A percentile compares a stretch with the other conserved stretches of the same genome.
phyloP scores from a whole-genome alignment of 495 filamentous ascomycete genomes.

The Aspergillus homomorphus region DNA sequence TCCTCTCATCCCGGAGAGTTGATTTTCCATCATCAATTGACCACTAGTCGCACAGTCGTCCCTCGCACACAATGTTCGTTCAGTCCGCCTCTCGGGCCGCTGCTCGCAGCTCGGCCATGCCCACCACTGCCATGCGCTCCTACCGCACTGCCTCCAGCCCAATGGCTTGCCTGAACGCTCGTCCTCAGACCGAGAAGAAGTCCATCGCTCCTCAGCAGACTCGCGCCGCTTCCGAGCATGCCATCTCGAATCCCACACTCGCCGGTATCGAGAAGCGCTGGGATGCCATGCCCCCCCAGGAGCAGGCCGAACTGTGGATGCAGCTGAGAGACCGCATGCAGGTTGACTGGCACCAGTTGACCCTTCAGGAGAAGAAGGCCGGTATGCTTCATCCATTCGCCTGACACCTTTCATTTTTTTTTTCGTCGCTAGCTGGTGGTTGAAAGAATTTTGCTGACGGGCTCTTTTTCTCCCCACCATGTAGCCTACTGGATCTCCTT shows the following conservation, averaged over 20 bases:
- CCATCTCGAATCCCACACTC: constrained; percentile 95
- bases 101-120: constrained; percentile 44
- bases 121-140: constrained; percentile 36
- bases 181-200: constrained; percentile 27
- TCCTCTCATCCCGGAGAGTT: constrained; percentile 23
- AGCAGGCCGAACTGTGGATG: constrained; percentile 99
- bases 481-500: constrained; percentile 99
- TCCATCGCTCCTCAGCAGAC: constrained; percentile 49
- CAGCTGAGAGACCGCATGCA: constrained; percentile 96
- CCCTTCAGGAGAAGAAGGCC: constrained; percentile 95
- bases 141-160: constrained; percentile 30
- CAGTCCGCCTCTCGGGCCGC: constrained; percentile 45
- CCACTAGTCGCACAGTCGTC: constrained; percentile 32
- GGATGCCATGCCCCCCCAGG: constrained; percentile 93
- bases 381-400: constrained; percentile 59
- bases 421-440: background rate
- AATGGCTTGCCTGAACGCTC: constrained; percentile 38
- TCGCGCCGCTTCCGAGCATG: constrained; percentile 70
- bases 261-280: constrained; percentile 99
- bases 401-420: background rate
- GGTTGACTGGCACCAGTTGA: constrained; percentile 92
- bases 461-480: constrained; percentile 11
- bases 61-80: constrained; percentile 49
- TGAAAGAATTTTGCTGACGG: constrained; percentile 24
- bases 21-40: constrained; percentile 30